Evolutionary conservation across 1,284 basidiomycete genomes (phyloP).

Genomic region (Psilocybe mexicana): DNA sequence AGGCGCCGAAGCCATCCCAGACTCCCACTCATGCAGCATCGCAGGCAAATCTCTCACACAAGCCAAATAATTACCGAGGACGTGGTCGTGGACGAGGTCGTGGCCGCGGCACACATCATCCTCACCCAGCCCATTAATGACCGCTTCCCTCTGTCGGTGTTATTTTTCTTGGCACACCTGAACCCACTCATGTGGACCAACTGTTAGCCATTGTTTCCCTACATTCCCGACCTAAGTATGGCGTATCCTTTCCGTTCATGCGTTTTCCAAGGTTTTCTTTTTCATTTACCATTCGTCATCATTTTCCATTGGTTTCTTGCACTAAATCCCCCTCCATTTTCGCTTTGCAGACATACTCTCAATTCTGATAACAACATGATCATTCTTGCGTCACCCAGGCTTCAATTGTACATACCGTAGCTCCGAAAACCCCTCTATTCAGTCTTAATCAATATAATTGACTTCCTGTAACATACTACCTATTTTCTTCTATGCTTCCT

Average conservation of each 20-base stretch:
- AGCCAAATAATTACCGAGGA: constrained; percentile 18
- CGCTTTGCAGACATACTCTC: too few species aligned
- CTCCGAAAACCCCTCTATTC: neutral
- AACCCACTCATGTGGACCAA: neutral
- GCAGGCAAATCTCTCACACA: constrained; percentile 2
- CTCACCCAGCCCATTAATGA: constrained; percentile 20
- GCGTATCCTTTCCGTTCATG: constrained; percentile 3
- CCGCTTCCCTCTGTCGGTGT: neutral
- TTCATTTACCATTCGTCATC: neutral
- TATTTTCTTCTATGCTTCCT: neutral
- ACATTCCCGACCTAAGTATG: neutral
- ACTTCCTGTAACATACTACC: neutral
- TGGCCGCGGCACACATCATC: constrained; percentile 30
- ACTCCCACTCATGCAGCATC: neutral
- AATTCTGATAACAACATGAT: too few species aligned
- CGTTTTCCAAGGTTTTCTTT: constrained; percentile 6
- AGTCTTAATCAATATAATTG: neutral
- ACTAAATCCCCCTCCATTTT: neutral
- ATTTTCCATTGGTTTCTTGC: neutral
- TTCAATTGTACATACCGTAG: too few species aligned
- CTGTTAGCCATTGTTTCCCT: constrained; percentile 4
- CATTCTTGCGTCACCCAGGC: too few species aligned
- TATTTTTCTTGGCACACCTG: constrained; percentile 1
- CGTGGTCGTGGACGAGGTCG: constrained; percentile 43
- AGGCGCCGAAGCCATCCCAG: neutral